phyloP scores from a whole-genome alignment of 2,329 filamentous ascomycete species.

The Dendryphion nanum region DNA sequence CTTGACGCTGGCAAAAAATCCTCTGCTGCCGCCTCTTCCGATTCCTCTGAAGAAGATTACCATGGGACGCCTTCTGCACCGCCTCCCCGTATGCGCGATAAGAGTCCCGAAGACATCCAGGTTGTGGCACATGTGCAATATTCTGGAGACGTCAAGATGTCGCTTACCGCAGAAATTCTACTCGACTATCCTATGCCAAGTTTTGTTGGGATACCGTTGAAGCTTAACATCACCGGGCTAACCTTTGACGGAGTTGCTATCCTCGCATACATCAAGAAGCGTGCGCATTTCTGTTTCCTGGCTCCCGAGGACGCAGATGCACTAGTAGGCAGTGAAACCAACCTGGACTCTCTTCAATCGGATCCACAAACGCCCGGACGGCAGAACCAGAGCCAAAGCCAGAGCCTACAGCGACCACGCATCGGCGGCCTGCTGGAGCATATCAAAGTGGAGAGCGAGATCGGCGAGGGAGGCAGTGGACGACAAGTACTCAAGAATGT shows the following conservation, averaged over 20 bases:
- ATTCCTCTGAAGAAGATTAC: slow-evolving; percentile 28
- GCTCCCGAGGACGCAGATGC: slow-evolving; percentile 86
- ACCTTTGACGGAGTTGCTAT: slow-evolving; percentile 95
- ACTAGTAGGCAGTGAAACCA: slow-evolving; percentile 47
- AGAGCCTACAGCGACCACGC: slow-evolving; percentile 36
- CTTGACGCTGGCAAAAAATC: slow-evolving; percentile 26
- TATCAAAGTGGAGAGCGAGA: slow-evolving; percentile 95
- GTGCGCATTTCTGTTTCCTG: slow-evolving; percentile 91
- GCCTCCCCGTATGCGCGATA: slow-evolving; percentile 64
- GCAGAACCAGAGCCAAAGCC: slow-evolving; percentile 7
- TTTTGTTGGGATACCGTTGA: slow-evolving; percentile 93
- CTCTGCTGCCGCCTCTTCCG: slow-evolving; percentile 24
- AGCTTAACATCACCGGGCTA: slow-evolving; percentile 90
- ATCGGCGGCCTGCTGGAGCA: slow-evolving; percentile 83
- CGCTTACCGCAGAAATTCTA: slow-evolving; percentile 89
- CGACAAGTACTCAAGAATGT: slow-evolving; percentile 98
- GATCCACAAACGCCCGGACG: slow-evolving; percentile 23
- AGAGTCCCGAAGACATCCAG: slow-evolving; percentile 81
- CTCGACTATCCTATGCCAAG: slow-evolving; percentile 98
- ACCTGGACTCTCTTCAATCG: slow-evolving; percentile 29
- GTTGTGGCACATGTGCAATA: slow-evolving; percentile 90
- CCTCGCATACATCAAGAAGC: slow-evolving; percentile 82
- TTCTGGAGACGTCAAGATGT: slow-evolving; percentile 80
- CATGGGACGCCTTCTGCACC: slow-evolving; percentile 33
- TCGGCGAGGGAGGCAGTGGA: slow-evolving; percentile 84